These are phyloP conservation scores for Penicillium olsonii DNA, from an alignment of 2,329 filamentous ascomycete genomes.

Conservation along the genomic window DNA sequence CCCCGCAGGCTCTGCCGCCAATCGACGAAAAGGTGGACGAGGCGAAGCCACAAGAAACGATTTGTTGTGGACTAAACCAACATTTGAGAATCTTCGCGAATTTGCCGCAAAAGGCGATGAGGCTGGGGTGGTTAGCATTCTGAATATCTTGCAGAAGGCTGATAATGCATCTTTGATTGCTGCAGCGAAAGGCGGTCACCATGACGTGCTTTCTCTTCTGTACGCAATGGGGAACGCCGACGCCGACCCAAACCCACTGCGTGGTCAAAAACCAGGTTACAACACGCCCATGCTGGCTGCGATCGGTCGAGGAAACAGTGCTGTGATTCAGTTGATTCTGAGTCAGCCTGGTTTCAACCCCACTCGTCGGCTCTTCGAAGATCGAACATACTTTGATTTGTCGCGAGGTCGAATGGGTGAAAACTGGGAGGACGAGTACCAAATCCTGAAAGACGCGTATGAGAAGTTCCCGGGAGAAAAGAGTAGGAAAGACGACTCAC, in stretches of 20 bases:
- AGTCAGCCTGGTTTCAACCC: constrained; percentile 81
- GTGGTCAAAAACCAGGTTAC: constrained; percentile 63
- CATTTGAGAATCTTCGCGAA: constrained; percentile 50
- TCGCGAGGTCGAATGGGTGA: constrained; percentile 80
- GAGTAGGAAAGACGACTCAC: constrained; percentile 38
- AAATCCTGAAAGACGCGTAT: constrained; percentile 70
- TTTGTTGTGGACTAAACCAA: constrained; percentile 53
- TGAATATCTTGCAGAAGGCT: constrained; percentile 55
- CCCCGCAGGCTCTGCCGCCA: constrained; percentile 30
- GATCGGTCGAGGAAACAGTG: constrained; percentile 83
- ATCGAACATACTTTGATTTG: constrained; percentile 83
- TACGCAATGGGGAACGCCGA: constrained; percentile 67
- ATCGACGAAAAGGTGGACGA: constrained; percentile 48
- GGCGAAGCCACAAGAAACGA: constrained; percentile 54
- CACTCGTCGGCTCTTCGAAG: constrained; percentile 69
- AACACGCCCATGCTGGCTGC: constrained; percentile 93
- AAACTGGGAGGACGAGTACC: constrained; percentile 85
- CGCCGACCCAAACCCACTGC: constrained; percentile 68
- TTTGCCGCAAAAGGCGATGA: constrained; percentile 54
- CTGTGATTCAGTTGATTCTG: constrained; percentile 78
- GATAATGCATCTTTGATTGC: constrained; percentile 88
- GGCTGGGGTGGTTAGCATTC: constrained; percentile 50
- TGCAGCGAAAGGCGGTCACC: constrained; percentile 87
- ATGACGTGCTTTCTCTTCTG: constrained; percentile 78
- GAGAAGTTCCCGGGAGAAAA: constrained; percentile 41